Percentiles rank a stretch among this genome's conserved stretches.
Evolutionary conservation across 164 flowering plant species (phyloP).

Genomic region (Piper longum): DNA sequence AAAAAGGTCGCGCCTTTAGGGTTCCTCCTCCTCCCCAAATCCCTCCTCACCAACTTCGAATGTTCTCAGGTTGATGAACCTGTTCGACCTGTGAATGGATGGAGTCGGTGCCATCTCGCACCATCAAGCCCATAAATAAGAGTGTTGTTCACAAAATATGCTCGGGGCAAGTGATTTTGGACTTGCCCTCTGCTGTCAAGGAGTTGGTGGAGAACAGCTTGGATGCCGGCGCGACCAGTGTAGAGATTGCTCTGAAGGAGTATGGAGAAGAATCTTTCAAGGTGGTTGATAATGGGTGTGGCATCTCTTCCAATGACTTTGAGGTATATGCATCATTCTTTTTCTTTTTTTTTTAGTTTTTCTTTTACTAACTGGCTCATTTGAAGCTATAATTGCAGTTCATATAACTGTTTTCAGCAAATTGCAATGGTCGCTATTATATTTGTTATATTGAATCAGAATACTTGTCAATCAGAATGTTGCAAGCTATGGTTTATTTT

Average conservation of each 20-base stretch:
- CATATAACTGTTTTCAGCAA: background rate
- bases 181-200: constrained; percentile 93
- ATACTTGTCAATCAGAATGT: too few species aligned
- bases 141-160: constrained; percentile 69
- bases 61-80: too few species aligned
- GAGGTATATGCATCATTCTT: constrained; percentile 28
- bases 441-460: too few species aligned
- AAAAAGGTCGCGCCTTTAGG: too few species aligned
- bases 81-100: constrained; percentile 13
- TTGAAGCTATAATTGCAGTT: background rate
- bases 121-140: constrained; percentile 60
- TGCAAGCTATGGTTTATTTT: too few species aligned
- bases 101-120: constrained; percentile 14
- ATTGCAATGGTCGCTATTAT: too few species aligned
- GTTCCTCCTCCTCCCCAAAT: too few species aligned
- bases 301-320: constrained; percentile 76
- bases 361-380: too few species aligned
- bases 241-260: constrained; percentile 65
- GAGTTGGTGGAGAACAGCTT: constrained; percentile 98
- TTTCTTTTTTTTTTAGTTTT: too few species aligned
- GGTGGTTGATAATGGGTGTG: constrained; percentile 83
- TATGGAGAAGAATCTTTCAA: constrained; percentile 72
- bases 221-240: constrained; percentile 87
- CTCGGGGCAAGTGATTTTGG: constrained; percentile 85
- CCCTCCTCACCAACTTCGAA: too few species aligned